Evolutionary conservation across 2,329 filamentous ascomycete genomes (phyloP), one percentile per base, ranked within the genome.

Genomic region (Phaeosphaeriaceae sp.): DNA sequence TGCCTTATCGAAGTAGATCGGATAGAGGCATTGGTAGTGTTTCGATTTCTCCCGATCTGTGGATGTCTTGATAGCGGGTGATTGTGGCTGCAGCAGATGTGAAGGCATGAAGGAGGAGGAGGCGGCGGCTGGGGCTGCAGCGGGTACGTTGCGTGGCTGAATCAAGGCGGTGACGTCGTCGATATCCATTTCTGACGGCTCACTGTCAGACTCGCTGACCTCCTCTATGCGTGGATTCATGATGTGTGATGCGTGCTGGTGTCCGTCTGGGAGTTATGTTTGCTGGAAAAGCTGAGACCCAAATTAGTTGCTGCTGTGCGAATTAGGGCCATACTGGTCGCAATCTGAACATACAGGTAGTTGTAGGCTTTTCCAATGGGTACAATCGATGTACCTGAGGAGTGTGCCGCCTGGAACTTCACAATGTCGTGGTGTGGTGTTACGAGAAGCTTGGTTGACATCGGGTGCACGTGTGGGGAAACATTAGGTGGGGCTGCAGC

Each of bases 11-110:
- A 99, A 99, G 85, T 99, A 99, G 58, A 98, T 82, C 0, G 95
- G 94, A 81, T 99, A 99, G 24, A 99, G 84, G 79, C 92, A 94
- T 78, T 95, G 91, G 82, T 89, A 97, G 79, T 88, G 82, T 73
- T 90, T 91, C 78, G 92, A 83, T 58, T 82, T 82, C 61, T 87
- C 83, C 57, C 81, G 82, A 67, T 82, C 73, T 24, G 73, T 64
- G 7, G 70, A 70, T 10, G 79, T 57, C 79, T 80, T 67, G 76
- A 80, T 51, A 78, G 79, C 44, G 66, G 75, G 61, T 69, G 75
- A 70, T 42, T 76, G 73, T 3, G 75, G 68, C 61, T 75, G 76
- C 55, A 70, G 71, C 69, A 75, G 68, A 51, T 75, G 72, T 19
- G 63, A 69, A 51, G 66, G 73, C 63, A 69, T 51, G 58, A 64